Conservation (phyloP, 179 eudicot species). For the Spinacia oleracea region DNA sequence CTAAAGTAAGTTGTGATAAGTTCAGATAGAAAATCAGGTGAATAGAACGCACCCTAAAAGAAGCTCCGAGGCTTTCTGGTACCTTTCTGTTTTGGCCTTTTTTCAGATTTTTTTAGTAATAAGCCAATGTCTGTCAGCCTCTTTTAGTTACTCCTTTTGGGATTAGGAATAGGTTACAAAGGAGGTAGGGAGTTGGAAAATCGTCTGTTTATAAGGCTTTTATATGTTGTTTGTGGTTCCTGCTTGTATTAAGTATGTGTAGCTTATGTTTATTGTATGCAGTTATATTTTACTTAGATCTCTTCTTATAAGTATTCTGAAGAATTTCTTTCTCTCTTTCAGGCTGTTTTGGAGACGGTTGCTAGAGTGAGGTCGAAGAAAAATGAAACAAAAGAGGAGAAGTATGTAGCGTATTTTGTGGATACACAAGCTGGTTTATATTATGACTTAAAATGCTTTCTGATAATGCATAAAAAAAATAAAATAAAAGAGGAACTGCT, state of each 20-base stretch:
- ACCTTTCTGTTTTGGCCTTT: not conserved
- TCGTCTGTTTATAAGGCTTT: not conserved
- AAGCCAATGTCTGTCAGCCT: not conserved
- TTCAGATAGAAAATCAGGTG: too few relatives aligned
- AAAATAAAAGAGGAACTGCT: not conserved
- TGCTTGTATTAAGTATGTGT: slow-evolving; percentile 11
- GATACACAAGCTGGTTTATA: slow-evolving; percentile 3
- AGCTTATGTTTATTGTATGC: slow-evolving; percentile 12
- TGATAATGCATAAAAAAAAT: not conserved
- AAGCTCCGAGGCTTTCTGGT: not conserved
- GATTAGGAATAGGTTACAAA: not conserved
- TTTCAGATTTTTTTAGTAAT: not conserved
- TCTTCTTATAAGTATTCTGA: slow-evolving; percentile 11
- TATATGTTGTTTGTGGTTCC: slow-evolving; percentile 15
- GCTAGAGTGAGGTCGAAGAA: slow-evolving; percentile 98
- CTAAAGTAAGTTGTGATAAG: too few relatives aligned
- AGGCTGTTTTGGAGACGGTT: slow-evolving; percentile 99
- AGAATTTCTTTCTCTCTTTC: slow-evolving; percentile 22
- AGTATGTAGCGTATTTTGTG: slow-evolving; percentile 51
- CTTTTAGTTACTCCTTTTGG: not conserved
- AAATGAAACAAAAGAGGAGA: slow-evolving; percentile 97
- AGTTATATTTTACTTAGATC: not conserved
- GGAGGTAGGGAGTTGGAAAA: not conserved
- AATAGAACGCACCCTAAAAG: too few relatives aligned
- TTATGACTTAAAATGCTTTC: not conserved